Evolutionary conservation across 768 basidiomycete species (phyloP).

Genomic region (Phaffia australis): DNA sequence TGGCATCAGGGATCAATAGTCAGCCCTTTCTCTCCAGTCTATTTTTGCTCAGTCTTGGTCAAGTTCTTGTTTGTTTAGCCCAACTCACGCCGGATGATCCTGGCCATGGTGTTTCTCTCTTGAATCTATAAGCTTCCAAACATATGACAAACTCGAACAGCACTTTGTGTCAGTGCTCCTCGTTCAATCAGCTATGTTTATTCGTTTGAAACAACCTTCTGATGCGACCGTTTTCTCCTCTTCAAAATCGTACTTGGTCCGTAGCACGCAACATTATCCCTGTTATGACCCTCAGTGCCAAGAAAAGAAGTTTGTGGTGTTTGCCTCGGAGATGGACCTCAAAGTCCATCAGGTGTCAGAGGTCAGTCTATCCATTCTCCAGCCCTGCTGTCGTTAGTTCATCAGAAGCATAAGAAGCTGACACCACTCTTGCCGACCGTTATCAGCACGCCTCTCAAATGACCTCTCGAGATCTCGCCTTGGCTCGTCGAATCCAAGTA

Average conservation of each 20-base stretch:
- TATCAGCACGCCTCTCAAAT: conserved; percentile 36
- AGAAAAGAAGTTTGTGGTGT: conserved; percentile 87
- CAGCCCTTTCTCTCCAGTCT: conserved; percentile 36
- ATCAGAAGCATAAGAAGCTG: not conserved
- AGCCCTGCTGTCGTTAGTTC: not conserved
- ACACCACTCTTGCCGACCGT: not conserved
- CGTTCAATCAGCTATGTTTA: not conserved
- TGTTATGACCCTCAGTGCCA: conserved; percentile 65
- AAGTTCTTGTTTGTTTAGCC: not conserved
- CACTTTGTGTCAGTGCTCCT: conserved; percentile 45
- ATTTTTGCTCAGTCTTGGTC: no score
- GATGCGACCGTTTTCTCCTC: not conserved
- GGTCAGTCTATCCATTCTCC: conserved; percentile 27
- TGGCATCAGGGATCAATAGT: conserved; percentile 76
- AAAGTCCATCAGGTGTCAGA: conserved; percentile 82
- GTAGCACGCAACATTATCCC: conserved; percentile 57
- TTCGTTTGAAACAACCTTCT: not conserved
- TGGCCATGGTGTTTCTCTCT: conserved; percentile 12
- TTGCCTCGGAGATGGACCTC: conserved; percentile 72
- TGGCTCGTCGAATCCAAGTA: conserved; percentile 33
- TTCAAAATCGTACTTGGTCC: not conserved
- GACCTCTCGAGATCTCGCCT: conserved; percentile 34
- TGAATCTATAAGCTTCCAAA: conserved; percentile 50
- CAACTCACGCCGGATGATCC: not conserved
- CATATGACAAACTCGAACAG: conserved; percentile 64